Conservation (phyloP, 148 eudicot species). For the Nepenthes gracilis region DNA sequence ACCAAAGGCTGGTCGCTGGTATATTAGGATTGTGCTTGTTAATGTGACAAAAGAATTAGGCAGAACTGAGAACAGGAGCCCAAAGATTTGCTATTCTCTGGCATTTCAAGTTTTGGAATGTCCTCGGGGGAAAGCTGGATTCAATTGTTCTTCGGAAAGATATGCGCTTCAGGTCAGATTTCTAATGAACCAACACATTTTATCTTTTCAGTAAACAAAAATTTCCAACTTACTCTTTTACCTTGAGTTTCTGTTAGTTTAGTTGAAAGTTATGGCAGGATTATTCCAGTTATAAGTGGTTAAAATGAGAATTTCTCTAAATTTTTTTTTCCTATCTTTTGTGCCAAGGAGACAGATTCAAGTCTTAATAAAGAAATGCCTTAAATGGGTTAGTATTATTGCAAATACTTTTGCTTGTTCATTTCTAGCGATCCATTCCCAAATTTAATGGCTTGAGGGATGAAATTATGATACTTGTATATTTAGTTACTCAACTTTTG, state of each 20-base stretch:
- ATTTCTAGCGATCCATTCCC: too few species aligned
- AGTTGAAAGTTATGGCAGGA: too few species aligned
- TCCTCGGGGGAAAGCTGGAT: conserved; percentile 64
- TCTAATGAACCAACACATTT: conserved; percentile 3
- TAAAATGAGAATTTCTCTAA: too few species aligned
- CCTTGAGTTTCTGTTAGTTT: not conserved
- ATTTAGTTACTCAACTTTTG: not conserved
- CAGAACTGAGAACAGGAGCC: conserved; percentile 11
- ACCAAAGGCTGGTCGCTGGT: conserved; percentile 85
- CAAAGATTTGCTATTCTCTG: conserved; percentile 52
- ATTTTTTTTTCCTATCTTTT: too few species aligned
- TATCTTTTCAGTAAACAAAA: not conserved
- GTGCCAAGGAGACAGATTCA: too few species aligned
- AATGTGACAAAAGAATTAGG: conserved; percentile 20
- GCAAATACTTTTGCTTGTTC: too few species aligned
- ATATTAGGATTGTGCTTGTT: conserved; percentile 37
- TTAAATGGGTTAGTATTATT: too few species aligned
- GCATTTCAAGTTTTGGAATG: conserved; percentile 54
- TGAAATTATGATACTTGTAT: too few species aligned
- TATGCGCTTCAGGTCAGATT: conserved; percentile 67
- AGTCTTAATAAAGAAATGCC: too few species aligned
- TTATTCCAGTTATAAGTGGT: too few species aligned
- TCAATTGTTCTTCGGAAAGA: conserved; percentile 55
- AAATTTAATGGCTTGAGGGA: too few species aligned
- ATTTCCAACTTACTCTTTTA: too few species aligned